phyloP scores from a whole-genome alignment of 306 rosid species.

The Corylus americana region DNA sequence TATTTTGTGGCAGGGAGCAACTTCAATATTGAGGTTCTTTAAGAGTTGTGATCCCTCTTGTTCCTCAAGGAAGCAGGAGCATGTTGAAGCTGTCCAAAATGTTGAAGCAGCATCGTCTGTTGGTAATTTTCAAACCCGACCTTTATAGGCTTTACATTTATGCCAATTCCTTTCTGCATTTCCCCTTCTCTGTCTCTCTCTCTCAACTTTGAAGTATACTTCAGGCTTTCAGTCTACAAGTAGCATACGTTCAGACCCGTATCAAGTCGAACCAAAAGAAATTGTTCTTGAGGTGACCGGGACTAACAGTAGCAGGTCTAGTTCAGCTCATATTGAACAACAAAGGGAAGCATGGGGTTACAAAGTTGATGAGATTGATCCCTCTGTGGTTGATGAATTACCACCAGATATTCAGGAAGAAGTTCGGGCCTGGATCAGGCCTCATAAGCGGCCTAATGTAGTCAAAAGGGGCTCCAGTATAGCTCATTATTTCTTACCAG shows the following conservation, averaged over 20 bases:
- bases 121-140: conserved; percentile 36
- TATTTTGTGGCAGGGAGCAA: conserved; percentile 48
- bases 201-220: conserved; percentile 11
- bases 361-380: conserved; percentile 73
- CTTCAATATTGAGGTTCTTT: conserved; percentile 69
- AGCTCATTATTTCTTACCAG: conserved; percentile 66
- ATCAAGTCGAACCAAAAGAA: conserved; percentile 35
- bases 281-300: conserved; percentile 29
- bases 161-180: neutral
- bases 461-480: conserved; percentile 65
- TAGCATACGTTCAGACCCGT: conserved; percentile 21
- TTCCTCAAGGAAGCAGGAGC: conserved; percentile 50
- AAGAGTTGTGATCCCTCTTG: conserved; percentile 41
- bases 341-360: conserved; percentile 66
- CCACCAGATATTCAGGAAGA: conserved; percentile 88
- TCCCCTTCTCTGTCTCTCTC: neutral
- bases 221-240: conserved; percentile 34
- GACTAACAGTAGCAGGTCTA: conserved; percentile 16
- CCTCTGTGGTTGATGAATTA: conserved; percentile 69
- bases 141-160: conserved; percentile 11
- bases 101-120: conserved; percentile 27
- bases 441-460: conserved; percentile 62
- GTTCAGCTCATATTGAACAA: conserved; percentile 29
- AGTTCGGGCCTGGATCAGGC: conserved; percentile 62
- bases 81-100: conserved; percentile 39